Base-by-base conservation (phyloP, 805 yeast species). In the Torulaspora delbrueckii region DNA sequence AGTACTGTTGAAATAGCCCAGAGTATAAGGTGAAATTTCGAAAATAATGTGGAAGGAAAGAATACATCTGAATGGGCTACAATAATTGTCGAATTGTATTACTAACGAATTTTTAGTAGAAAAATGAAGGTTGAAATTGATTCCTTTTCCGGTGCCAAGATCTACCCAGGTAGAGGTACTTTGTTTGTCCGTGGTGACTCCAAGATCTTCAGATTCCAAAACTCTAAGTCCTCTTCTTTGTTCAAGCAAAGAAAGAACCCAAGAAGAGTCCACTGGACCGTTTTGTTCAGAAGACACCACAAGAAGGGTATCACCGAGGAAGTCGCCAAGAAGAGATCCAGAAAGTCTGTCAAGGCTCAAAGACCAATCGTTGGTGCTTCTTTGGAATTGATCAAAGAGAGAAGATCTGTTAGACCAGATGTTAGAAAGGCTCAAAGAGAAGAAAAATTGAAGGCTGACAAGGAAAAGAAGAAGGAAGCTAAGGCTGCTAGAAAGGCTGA, bases 161-260 rank as follows among this genome's bases (percentile, higher is more conserved):
- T 93, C 83, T 93, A 91, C 95, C 99, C 99, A 81, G 99, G 99
- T 79, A 88, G 97, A 83, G 98, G 99, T 78, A 88, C 95, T 73
- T 84, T 93, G 75, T 93, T 87, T 73, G 89, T 93, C 77, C 89
- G 99, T 79, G 98, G 98, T 69, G 99, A 93, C 88, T 90, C 98
- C 72, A 93, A 93, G 84, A 77, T 90, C 70, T 93, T 93, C 96
- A 90, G 99, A 84, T 93, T 93, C 93, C 95, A 86, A 76, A 82
- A 86, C 75, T 86, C 97, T 65, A 93, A 93, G 79, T 82, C 95
- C 71, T 91, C 96, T 68, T 89, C 98, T 72, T 84, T 93, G 70
- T 93, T 93, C 93, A 82, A 84, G 72, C 99, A 93, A 82, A 89
- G 97, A 85, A 93, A 93, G 95, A 93, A 93, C 90, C 99, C 99